A percentile compares a stretch with the other conserved stretches of the same genome.
Evolutionary conservation across 75 land plant species (phyloP).

Genomic region (Cryptomeria japonica): DNA sequence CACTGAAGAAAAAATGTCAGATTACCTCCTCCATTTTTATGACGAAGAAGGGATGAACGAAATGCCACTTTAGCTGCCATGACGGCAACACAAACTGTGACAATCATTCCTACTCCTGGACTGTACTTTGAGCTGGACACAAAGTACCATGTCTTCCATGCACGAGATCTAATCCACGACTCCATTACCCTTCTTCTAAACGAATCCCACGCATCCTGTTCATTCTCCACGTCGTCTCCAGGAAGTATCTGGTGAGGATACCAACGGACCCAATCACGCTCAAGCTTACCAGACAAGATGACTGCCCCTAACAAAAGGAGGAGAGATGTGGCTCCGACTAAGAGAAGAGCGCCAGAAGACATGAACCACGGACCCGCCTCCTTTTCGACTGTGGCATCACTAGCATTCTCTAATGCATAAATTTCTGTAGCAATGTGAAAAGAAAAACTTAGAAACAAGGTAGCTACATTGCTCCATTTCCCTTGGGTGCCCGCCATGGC

Average conservation of each 20-base stretch:
- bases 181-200: background rate
- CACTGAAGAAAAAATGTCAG: background rate
- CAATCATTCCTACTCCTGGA: background rate
- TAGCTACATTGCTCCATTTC: background rate
- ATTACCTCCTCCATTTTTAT: background rate
- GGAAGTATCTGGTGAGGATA: background rate
- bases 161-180: background rate
- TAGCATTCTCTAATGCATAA: background rate
- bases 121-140: background rate
- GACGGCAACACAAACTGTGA: background rate
- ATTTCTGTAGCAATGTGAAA: background rate
- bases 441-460: background rate
- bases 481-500: background rate
- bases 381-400: background rate
- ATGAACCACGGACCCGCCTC: background rate
- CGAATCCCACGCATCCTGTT: background rate
- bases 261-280: background rate
- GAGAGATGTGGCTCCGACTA: background rate
- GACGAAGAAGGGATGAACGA: no score
- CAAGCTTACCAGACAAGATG: background rate
- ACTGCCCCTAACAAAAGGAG: background rate
- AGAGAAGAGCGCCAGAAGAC: background rate
- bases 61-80: background rate
- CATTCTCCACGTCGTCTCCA: background rate
- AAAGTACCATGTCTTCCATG: background rate